Percentiles rank a stretch among this genome's conserved stretches.
These are phyloP conservation scores for Sutorius eximius DNA, from an alignment of 1,284 basidiomycete genomes.

Conservation along the genomic window DNA sequence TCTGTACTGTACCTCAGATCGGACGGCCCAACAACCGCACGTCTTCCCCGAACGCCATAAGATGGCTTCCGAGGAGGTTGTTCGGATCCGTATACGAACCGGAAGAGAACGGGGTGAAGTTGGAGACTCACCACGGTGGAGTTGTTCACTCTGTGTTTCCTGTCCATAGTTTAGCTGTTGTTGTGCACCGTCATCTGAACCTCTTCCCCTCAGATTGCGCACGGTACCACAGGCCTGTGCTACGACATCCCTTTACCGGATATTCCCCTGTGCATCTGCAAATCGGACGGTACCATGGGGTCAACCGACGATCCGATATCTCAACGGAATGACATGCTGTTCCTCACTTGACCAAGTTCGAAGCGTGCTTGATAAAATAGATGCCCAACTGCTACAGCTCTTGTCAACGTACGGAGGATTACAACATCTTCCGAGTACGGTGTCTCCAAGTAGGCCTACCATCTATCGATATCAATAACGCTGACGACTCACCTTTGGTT, in stretches of 20 bases:
- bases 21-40: too few relatives aligned
- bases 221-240: background rate
- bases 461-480: too few relatives aligned
- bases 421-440: too few relatives aligned
- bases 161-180: background rate
- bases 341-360: background rate
- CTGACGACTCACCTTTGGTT: too few relatives aligned
- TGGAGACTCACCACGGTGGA: background rate
- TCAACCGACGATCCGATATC: background rate
- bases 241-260: background rate
- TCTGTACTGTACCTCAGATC: too few relatives aligned
- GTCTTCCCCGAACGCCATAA: too few relatives aligned
- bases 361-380: background rate
- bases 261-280: background rate
- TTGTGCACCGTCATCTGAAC: background rate
- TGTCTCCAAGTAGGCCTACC: too few relatives aligned
- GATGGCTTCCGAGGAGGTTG: too few relatives aligned
- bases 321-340: background rate
- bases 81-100: too few relatives aligned
- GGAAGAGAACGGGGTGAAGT: background rate
- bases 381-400: background rate
- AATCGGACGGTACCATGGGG: background rate
- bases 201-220: background rate
- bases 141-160: background rate
- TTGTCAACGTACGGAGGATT: background rate